Base-by-base conservation (phyloP, 2,329 filamentous ascomycete species). In the Colletotrichum lentis region DNA sequence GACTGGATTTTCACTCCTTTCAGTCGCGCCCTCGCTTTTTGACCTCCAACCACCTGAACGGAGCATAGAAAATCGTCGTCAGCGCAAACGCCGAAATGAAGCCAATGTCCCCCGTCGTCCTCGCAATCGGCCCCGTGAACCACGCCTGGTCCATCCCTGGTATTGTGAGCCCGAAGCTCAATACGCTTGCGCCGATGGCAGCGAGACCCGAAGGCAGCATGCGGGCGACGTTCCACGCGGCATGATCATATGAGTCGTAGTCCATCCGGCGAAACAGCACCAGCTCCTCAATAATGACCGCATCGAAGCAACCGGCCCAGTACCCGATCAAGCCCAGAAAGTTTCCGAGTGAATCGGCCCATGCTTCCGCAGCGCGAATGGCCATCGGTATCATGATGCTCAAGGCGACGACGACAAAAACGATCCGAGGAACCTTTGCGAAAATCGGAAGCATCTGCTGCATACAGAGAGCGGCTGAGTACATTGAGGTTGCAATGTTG, bases 301-400 rank as follows among this genome's bases (percentile, higher is more conserved):
- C 77, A 41, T 78, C 73, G 63, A 82, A 83, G 46, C 78, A 80
- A 1, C 79, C 79, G n/a, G 76, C 77, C 81, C 82, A 83, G 71
- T 83, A 83, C 27, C 79, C 80, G 46, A 84, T 82, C 46, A 83
- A 70, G 2, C 77, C 76, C 10, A 83, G 72, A 56, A 83, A 82
- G 70, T 83, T 82, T 64, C 81, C 76, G 22, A 84, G 77, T 39
- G 76, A 82, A 55, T 74, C 69, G 57, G 80, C 79, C 67, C 82
- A 82, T 41, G 79, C 72, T 20, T 72, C 73, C 31, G 81, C 77
- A 5, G 80, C 80, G 14, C 74, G 74, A 58, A 83, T 79, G 16
- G 78, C 76, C 43, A 83, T 73, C 18, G 77, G 79, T 3, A 83
- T 81, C 66, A 82, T 77, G 57, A 83, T 74, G 5, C 74, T 76